Evolutionary conservation across 306 rosid species (phyloP).

Genomic region (Vigna trinervia): DNA sequence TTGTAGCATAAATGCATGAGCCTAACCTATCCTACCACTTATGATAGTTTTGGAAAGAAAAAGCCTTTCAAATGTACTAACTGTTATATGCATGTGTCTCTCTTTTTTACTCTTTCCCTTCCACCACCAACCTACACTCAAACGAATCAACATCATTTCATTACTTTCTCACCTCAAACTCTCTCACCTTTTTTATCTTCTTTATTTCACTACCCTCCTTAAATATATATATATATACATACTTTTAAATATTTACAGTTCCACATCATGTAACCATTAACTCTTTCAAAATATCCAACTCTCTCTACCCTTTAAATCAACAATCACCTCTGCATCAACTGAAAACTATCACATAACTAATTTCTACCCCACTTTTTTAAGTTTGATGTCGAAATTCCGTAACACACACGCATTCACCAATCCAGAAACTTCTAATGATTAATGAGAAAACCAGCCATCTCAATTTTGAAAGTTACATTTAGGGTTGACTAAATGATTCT

Average conservation of each 20-base stretch:
- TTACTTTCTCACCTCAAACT: constrained; percentile 36
- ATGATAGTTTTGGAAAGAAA: constrained; percentile 14
- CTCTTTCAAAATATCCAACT: background rate
- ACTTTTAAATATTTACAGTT: background rate
- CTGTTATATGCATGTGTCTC: constrained; percentile 32
- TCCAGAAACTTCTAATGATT: background rate
- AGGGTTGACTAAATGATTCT: too few species aligned
- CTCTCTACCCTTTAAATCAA: background rate
- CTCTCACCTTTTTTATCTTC: constrained; percentile 43
- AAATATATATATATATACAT: too few species aligned
- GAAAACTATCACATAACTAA: background rate
- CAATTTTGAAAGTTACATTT: too few species aligned
- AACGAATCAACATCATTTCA: constrained; percentile 47
- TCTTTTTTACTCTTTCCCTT: constrained; percentile 27
- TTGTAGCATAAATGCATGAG: constrained; percentile 45
- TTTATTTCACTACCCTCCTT: background rate
- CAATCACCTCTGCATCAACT: background rate
- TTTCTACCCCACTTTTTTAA: background rate
- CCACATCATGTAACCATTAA: too few species aligned
- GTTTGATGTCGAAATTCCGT: background rate
- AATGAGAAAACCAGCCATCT: too few species aligned
- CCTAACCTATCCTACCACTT: constrained; percentile 1
- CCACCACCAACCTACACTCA: constrained; percentile 14
- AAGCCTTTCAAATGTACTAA: constrained; percentile 21
- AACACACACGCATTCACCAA: background rate